Base-by-base conservation (phyloP, 345 rosid species). In the Anastatica hierochuntica region DNA sequence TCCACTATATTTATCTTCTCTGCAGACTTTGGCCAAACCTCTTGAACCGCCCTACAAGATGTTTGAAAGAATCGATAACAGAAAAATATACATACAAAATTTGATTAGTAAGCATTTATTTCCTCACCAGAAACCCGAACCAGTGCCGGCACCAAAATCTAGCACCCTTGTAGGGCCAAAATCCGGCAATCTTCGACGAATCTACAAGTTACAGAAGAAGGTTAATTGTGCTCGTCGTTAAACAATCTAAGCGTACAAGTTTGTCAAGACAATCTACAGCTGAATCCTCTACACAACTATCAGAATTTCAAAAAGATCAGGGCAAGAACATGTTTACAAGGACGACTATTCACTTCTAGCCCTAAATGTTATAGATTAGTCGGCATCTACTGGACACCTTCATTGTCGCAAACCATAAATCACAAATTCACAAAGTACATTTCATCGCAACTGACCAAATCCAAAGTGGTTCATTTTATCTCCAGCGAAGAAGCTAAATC, bases 61-160 rank as follows among this genome's bases (percentile, higher is more conserved):
- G 52, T 53, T 40, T 46, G 43, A 41, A 7, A 49, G 47, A 47
- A 10, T 46, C 53, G 55, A 48, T n/a, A 18, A 14, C 4, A 17
- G 15, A 24, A 7, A 0, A 8, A 23, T 16, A 9, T 1, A 6
- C 7, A 10, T 0, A 39, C 2, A 41, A 10, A 57, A 2, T 0
- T 5, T 1, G 17, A 23, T 7, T 15, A 10, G 26, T 14, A 57
- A 58, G 14, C 46, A 43, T 27, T 31, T 2, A 38, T 38, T 24
- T 30, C 33, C 79, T 73, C 66, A 88, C 98, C 95, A 88, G 70
- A 88, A 88, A 45, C 95, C 97, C 4, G 95, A 92, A 57, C 98
- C 97, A 4, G 97, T 83, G 17, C 95, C 97, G 0, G 97, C 97
- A 18, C 98, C 97, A 70, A 92, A 88, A 77, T 92, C 97, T 46